Evolutionary conservation across 257 asterid species (phyloP).

Genomic region (Ophiorrhiza pumila): DNA sequence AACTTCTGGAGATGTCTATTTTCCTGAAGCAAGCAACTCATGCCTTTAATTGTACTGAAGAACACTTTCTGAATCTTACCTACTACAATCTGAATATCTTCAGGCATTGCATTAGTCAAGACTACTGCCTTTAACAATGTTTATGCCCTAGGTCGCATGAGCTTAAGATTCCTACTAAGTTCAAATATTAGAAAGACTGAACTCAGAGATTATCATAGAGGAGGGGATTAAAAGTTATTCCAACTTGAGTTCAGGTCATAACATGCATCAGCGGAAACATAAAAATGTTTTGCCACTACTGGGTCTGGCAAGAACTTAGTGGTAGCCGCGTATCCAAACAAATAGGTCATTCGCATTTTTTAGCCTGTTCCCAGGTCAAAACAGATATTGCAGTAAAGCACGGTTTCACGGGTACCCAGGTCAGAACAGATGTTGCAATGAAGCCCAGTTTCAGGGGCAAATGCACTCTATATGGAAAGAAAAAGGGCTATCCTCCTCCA

Average conservation of each 20-base stretch:
- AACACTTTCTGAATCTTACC: neutral
- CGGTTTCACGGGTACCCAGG: neutral
- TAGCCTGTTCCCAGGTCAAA: neutral
- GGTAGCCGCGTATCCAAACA: neutral
- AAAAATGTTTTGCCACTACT: neutral
- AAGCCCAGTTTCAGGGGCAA: neutral
- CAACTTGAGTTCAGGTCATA: neutral
- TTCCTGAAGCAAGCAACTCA: conserved; percentile 42
- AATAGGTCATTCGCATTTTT: neutral
- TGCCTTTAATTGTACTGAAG: conserved; percentile 7
- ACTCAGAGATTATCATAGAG: neutral
- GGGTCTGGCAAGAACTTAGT: neutral
- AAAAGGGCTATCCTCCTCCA: neutral
- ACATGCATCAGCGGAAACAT: neutral
- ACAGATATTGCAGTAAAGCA: neutral
- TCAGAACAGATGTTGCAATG: neutral
- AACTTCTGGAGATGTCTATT: conserved; percentile 54
- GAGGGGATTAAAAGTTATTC: neutral
- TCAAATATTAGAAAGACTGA: neutral
- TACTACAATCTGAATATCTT: conserved; percentile 1
- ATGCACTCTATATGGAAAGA: neutral
- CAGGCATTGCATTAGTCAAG: neutral
- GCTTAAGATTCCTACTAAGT: neutral
- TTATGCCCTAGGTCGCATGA: neutral
- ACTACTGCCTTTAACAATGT: neutral